Evolutionary conservation across 2,329 filamentous ascomycete genomes (phyloP), one percentile per base, ranked within the genome.

Genomic region (Alternaria brassicae): DNA sequence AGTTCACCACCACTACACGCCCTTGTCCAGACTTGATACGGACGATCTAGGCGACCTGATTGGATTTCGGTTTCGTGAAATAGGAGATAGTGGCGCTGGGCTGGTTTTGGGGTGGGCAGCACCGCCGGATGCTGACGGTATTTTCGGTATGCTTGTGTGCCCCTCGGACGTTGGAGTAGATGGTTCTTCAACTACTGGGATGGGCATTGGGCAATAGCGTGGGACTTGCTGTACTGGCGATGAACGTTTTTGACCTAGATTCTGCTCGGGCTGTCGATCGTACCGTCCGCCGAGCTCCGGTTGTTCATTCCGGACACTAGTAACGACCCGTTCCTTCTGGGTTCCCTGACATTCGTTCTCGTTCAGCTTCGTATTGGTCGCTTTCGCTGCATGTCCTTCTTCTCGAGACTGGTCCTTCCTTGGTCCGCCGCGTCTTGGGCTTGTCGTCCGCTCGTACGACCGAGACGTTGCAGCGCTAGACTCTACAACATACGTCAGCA

Each of bases 1-100:
- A 36, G 30, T n/a, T n/a, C n/a, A n/a, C 28, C 12, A 40, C 45
- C 28, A 40, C 50, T 36, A 39, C 15, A 30, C 53, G 30, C 57
- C 59, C 45, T 50, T 54, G 32, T 63, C 49, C 19, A 66, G 34
- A 39, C 59, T 62, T 5, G 56, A 63, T 23, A 61, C 53, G 23
- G 62, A 45, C 12, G 56, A 63, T 30, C 48, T 61, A 21, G 49
- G 41, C 23, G 51, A 56, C 45, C 39, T 25, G n/a, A 42, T 19
- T 28, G 51, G 48, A 12, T 30, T 41, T 37, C 47, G 32, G 17
- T 55, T 32, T 42, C n/a, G 12, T 32, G 40, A 36, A 8, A 36
- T 27, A 51, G 39, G 36, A 15, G 48, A 54, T 6, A 17, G 42
- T 41, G 48, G 40, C 21, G 50, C 44, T n/a, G 36, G 17, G 39